Evolutionary conservation across 2,329 filamentous ascomycete genomes (phyloP).

Genomic region (Paecilomyces sp.): DNA sequence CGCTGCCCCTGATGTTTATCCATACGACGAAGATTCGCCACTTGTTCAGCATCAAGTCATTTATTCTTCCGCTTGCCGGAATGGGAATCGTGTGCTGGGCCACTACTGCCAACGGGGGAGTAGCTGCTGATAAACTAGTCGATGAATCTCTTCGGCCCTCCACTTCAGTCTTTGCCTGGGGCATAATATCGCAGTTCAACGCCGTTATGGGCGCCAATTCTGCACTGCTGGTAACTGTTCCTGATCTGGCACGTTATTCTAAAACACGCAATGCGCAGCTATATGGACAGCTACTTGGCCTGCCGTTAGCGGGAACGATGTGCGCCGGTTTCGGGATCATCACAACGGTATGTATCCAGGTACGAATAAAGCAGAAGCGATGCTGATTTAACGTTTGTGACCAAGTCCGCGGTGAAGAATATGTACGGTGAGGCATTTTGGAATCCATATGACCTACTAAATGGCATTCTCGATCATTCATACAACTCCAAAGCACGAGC

Average conservation of each 20-base stretch:
- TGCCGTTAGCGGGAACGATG: conserved; percentile 12
- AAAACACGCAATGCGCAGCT: conserved; percentile 23
- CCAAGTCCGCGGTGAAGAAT: conserved; percentile 25
- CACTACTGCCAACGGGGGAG: conserved; percentile 17
- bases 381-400: conserved; percentile 7
- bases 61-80: conserved; percentile 28
- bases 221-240: conserved; percentile 29
- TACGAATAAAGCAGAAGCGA: conserved; percentile 1
- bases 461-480: conserved; percentile 30
- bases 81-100: conserved; percentile 31
- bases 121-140: conserved; percentile 11
- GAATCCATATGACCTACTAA: conserved; percentile 31
- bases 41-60: conserved; percentile 29
- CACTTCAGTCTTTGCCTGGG: conserved; percentile 27
- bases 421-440: conserved; percentile 31
- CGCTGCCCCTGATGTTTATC: conserved; percentile 23
- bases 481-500: conserved; percentile 22
- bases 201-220: conserved; percentile 30
- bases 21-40: conserved; percentile 30
- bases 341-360: conserved; percentile 9
- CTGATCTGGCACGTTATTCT: conserved; percentile 31
- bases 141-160: conserved; percentile 8
- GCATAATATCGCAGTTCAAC: conserved; percentile 33
- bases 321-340: conserved; percentile 16
- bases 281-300: conserved; percentile 18